Percentiles rank a stretch among this genome's conserved stretches.
These are phyloP conservation scores for Aureobasidium subglaciale DNA, from an alignment of 2,329 filamentous ascomycete species.

Conservation along the genomic window DNA sequence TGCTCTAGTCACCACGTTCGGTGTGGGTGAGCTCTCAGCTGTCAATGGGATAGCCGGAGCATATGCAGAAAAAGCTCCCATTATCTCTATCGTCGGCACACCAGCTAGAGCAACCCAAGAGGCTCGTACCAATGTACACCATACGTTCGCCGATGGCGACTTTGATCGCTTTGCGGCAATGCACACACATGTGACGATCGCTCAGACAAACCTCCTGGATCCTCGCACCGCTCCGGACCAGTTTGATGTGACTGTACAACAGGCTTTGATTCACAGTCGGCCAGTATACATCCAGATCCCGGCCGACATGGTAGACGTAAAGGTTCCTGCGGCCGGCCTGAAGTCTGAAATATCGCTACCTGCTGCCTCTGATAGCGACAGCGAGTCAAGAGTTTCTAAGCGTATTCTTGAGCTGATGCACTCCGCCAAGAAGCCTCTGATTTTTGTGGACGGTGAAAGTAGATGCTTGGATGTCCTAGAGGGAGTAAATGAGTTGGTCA, in stretches of 20 bases:
- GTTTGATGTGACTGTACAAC: slow-evolving; percentile 68
- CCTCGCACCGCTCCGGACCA: slow-evolving; percentile 62
- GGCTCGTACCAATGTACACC: slow-evolving; percentile 39
- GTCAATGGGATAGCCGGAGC: slow-evolving; percentile 42
- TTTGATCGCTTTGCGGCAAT: slow-evolving; percentile 79
- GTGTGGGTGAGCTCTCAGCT: slow-evolving; percentile 42
- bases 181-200: slow-evolving; percentile 64
- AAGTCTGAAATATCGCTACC: slow-evolving; percentile 62
- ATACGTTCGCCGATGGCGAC: slow-evolving; percentile 51
- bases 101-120: slow-evolving; percentile 36
- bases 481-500: slow-evolving; percentile 39
- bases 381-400: slow-evolving; percentile 73
- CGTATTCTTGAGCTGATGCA: slow-evolving; percentile 68
- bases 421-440: slow-evolving; percentile 64
- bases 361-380: slow-evolving; percentile 60
- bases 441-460: slow-evolving; percentile 77
- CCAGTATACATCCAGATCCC: slow-evolving; percentile 82
- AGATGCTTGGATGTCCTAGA: slow-evolving; percentile 47
- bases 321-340: slow-evolving; percentile 66
- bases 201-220: slow-evolving; percentile 63
- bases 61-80: slow-evolving; percentile 40
- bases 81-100: slow-evolving; percentile 42
- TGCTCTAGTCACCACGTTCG: slow-evolving; percentile 39
- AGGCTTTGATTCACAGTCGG: slow-evolving; percentile 66
- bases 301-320: slow-evolving; percentile 72